phyloP scores from a whole-genome alignment of 495 filamentous ascomycete species.

The Xylaria castorea region DNA sequence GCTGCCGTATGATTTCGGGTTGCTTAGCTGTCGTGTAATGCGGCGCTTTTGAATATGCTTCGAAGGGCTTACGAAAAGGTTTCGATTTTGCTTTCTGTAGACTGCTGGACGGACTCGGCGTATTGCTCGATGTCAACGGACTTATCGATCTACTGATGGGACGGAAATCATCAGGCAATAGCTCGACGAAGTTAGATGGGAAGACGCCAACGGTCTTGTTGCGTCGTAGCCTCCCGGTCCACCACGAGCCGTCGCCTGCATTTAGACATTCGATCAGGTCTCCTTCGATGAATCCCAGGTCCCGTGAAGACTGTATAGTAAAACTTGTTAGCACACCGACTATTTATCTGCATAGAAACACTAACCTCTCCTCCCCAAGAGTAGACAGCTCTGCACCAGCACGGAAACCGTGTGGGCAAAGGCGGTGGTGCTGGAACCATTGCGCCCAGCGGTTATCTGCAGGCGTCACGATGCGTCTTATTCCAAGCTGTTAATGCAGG shows the following conservation, averaged over 20 bases:
- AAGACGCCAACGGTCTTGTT: slow-evolving; percentile 92
- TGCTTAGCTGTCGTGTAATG: slow-evolving; percentile 60
- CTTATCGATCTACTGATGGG: slow-evolving; percentile 80
- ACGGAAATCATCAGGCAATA: slow-evolving; percentile 82
- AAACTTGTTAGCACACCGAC: slow-evolving; percentile 30
- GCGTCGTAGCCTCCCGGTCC: slow-evolving; percentile 88
- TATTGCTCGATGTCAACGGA: slow-evolving; percentile 64
- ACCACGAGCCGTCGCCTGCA: slow-evolving; percentile 97
- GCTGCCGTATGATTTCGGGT: slow-evolving; percentile 50
- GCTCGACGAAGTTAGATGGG: slow-evolving; percentile 95
- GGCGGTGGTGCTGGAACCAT: slow-evolving; percentile 65
- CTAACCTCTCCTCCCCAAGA: slow-evolving; percentile 94
- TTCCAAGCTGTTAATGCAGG: not conserved
- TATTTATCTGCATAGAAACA: slow-evolving; percentile 28
- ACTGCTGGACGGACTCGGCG: slow-evolving; percentile 59
- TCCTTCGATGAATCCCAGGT: slow-evolving; percentile 95
- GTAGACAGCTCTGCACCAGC: slow-evolving; percentile 94
- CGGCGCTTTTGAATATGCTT: slow-evolving; percentile 67
- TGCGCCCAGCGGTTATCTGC: slow-evolving; percentile 23
- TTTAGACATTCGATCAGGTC: slow-evolving; percentile 98
- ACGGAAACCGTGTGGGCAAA: slow-evolving; percentile 87
- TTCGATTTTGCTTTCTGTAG: slow-evolving; percentile 61
- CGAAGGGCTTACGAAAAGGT: slow-evolving; percentile 74
- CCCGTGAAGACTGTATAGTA: slow-evolving; percentile 72
- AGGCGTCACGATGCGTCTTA: slow-evolving; percentile 8